phyloP scores from a whole-genome alignment of 768 basidiomycete species.

The Pholiota microspora region DNA sequence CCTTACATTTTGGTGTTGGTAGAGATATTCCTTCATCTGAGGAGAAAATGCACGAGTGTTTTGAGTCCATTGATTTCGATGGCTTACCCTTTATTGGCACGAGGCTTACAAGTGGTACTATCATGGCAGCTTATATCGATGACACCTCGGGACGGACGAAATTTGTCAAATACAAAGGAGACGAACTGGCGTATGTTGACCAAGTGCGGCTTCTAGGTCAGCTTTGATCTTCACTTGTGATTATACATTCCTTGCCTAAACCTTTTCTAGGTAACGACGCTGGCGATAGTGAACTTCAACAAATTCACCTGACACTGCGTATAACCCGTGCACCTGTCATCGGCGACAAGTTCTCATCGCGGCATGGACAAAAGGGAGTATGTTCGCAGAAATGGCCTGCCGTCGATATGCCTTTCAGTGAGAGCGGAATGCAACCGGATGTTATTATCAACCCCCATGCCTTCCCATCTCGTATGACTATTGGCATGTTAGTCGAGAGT shows the following conservation, averaged over 20 bases:
- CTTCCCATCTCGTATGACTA: conserved; percentile 99
- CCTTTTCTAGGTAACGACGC: conserved; percentile 68
- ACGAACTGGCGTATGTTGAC: conserved; percentile 88
- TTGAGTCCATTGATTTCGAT: conserved; percentile 68
- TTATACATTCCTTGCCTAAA: conserved; percentile 3
- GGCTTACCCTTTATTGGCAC: conserved; percentile 82
- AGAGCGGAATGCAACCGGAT: conserved; percentile 98
- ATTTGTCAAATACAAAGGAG: conserved; percentile 95
- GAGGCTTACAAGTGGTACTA: conserved; percentile 68
- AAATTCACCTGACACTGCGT: conserved; percentile 89
- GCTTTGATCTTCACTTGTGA: not conserved
- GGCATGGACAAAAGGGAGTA: conserved; percentile 99
- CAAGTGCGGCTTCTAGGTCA: conserved; percentile 87
- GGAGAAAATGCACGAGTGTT: conserved; percentile 41
- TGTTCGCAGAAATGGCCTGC: conserved; percentile 99
- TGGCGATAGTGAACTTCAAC: conserved; percentile 86
- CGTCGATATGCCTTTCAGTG: conserved; percentile 98
- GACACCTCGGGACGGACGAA: conserved; percentile 80
- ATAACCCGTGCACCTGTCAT: conserved; percentile 96
- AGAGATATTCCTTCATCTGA: conserved; percentile 59
- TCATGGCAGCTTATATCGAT: conserved; percentile 84
- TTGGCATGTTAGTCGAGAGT: conserved; percentile 99
- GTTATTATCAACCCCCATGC: conserved; percentile 99
- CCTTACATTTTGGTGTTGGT: conserved; percentile 89
- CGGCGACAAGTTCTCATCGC: conserved; percentile 98